phyloP scores from a whole-genome alignment of 148 eudicot species.

The Rhododendron mucronatum region DNA sequence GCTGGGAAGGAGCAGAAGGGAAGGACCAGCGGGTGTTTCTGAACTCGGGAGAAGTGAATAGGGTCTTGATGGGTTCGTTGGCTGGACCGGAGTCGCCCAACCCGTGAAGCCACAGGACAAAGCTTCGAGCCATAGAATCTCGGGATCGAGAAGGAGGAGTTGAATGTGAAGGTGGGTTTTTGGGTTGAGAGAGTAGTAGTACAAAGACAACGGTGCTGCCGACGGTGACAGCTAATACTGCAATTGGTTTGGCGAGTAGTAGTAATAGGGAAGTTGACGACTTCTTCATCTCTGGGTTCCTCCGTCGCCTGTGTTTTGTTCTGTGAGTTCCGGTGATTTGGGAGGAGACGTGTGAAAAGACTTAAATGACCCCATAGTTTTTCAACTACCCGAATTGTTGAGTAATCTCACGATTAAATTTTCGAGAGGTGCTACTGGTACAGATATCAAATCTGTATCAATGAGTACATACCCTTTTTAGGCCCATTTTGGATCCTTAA shows the following conservation, averaged over 20 bases:
- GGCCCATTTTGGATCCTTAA: too few species aligned
- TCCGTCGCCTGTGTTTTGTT: not conserved
- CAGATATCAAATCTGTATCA: too few species aligned
- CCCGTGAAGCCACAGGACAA: constrained; percentile 89
- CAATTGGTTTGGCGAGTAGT: constrained; percentile 27
- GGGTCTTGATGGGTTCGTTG: constrained; percentile 74
- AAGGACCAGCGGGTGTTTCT: constrained; percentile 64
- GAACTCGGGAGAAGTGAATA: constrained; percentile 75
- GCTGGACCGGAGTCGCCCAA: constrained; percentile 96
- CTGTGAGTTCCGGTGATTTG: not conserved
- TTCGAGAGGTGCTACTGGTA: too few species aligned
- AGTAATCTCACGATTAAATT: too few species aligned
- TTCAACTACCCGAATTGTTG: too few species aligned
- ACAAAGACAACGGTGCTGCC: constrained; percentile 41
- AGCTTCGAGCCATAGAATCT: constrained; percentile 52
- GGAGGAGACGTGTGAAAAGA: not conserved
- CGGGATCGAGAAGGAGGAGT: constrained; percentile 2
- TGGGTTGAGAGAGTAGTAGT: constrained; percentile 21
- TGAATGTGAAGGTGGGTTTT: not conserved
- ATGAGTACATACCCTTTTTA: too few species aligned
- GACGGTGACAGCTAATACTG: constrained; percentile 31
- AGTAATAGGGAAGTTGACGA: not conserved
- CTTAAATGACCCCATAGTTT: not conserved
- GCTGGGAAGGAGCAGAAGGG: constrained; percentile 83
- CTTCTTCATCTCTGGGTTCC: not conserved